Conservation (phyloP, 345 rosid species). For the Populus alba region DNA sequence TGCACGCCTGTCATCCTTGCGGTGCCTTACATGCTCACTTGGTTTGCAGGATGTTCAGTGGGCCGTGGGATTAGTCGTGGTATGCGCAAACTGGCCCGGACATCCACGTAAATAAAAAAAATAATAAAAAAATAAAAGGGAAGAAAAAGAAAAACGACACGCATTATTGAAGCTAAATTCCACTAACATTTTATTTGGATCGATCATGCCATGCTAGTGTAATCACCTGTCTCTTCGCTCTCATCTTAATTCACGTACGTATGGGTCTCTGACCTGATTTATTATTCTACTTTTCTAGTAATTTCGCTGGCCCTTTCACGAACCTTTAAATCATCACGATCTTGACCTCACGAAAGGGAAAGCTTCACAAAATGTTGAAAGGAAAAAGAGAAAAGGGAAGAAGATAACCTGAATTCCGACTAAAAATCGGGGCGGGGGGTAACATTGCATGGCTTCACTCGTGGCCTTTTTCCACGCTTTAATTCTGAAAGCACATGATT, state of each 20-base stretch:
- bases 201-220: too few relatives aligned
- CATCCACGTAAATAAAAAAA: too few relatives aligned
- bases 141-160: too few relatives aligned
- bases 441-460: not conserved
- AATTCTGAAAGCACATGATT: slow-evolving; percentile 1
- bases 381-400: not conserved
- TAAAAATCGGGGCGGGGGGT: not conserved
- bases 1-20: too few relatives aligned
- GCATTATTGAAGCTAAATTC: too few relatives aligned
- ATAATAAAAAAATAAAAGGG: too few relatives aligned
- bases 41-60: too few relatives aligned
- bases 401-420: not conserved
- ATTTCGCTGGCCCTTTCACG: not conserved
- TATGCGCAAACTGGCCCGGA: too few relatives aligned
- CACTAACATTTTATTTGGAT: too few relatives aligned
- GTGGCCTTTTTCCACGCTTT: not conserved
- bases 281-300: not conserved
- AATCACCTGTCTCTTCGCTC: too few relatives aligned
- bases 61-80: too few relatives aligned
- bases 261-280: not conserved
- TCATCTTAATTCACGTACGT: not conserved
- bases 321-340: not conserved
- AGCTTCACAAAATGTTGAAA: not conserved
- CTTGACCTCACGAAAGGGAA: not conserved
- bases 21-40: too few relatives aligned